Conservation (phyloP, 2,329 filamentous ascomycete species). For the Teratosphaeriaceae sp. region DNA sequence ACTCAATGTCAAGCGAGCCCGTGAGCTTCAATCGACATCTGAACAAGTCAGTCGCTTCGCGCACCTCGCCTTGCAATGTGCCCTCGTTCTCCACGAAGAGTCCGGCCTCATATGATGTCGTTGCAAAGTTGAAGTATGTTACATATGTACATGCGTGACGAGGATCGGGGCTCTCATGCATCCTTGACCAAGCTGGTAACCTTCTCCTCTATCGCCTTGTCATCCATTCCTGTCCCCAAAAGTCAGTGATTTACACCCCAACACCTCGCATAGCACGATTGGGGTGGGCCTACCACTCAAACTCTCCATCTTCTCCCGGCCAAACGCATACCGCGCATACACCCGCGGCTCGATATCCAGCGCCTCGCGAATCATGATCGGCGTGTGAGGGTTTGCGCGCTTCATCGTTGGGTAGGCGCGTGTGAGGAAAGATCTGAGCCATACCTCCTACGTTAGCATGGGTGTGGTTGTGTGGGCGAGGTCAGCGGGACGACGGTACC, state of each 20-base stretch:
- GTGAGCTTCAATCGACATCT: too few relatives aligned
- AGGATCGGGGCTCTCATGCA: too few relatives aligned
- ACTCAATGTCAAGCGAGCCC: too few relatives aligned
- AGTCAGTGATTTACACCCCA: too few relatives aligned
- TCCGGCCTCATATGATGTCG: too few relatives aligned
- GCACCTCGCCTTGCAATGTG: too few relatives aligned
- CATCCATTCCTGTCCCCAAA: conserved; percentile 59
- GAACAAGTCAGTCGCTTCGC: too few relatives aligned
- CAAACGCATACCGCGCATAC: conserved; percentile 81
- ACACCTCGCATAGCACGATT: too few relatives aligned
- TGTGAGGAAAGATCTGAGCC: conserved; percentile 83
- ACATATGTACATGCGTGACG: conserved; percentile 19
- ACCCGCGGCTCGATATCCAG: conserved; percentile 75
- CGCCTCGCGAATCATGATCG: conserved; percentile 93
- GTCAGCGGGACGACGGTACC: conserved; percentile 53
- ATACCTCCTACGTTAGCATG: too few relatives aligned
- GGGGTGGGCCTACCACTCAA: conserved; percentile 56
- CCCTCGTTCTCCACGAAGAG: too few relatives aligned
- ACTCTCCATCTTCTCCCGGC: conserved; percentile 59
- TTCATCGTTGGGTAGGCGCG: conserved; percentile 98
- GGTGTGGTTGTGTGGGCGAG: too few relatives aligned
- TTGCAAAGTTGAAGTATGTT: conserved; percentile 16
- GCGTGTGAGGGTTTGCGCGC: conserved; percentile 91
- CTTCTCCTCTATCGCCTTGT: conserved; percentile 64
- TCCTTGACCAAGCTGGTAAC: conserved; percentile 57